phyloP scores from a whole-genome alignment of 441 rosid species.

The Gossypium schwendimanii region DNA sequence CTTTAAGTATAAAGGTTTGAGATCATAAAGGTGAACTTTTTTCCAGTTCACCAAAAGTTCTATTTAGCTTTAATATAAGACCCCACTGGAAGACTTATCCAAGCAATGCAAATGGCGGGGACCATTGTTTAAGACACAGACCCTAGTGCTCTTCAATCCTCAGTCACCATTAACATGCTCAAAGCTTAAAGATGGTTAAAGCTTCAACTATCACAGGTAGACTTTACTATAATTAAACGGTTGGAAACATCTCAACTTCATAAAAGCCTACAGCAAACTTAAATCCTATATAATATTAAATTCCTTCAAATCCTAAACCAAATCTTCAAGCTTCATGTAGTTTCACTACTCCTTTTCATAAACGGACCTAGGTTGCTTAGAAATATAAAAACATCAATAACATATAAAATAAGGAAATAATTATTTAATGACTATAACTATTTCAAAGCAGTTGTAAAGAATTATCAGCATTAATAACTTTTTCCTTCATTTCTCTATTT shows the following conservation, averaged over 20 bases:
- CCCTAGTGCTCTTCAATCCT: slow-evolving; percentile 29
- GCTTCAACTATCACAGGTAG: slow-evolving; percentile 10
- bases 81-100: slow-evolving; percentile 54
- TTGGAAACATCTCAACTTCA: background rate
- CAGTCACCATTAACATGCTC: slow-evolving; percentile 31
- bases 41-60: slow-evolving; percentile 30
- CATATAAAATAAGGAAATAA: background rate
- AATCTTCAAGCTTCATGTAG: slow-evolving; percentile 8
- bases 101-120: slow-evolving; percentile 53
- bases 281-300: slow-evolving; percentile 14
- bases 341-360: background rate
- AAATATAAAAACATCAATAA: background rate
- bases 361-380: background rate
- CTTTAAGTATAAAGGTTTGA: slow-evolving; percentile 22
- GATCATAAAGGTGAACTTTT: slow-evolving; percentile 34
- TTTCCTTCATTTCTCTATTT: slow-evolving; percentile 5
- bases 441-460: background rate
- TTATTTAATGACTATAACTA: background rate
- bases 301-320: slow-evolving; percentile 7
- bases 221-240: background rate
- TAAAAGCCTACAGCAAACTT: slow-evolving; percentile 3
- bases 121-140: slow-evolving; percentile 41
- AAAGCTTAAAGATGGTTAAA: slow-evolving; percentile 16
- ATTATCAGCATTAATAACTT: background rate
- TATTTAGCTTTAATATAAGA: slow-evolving; percentile 39